phyloP scores from a whole-genome alignment of 345 rosid genomes.

The Hibiscus syriacus region DNA sequence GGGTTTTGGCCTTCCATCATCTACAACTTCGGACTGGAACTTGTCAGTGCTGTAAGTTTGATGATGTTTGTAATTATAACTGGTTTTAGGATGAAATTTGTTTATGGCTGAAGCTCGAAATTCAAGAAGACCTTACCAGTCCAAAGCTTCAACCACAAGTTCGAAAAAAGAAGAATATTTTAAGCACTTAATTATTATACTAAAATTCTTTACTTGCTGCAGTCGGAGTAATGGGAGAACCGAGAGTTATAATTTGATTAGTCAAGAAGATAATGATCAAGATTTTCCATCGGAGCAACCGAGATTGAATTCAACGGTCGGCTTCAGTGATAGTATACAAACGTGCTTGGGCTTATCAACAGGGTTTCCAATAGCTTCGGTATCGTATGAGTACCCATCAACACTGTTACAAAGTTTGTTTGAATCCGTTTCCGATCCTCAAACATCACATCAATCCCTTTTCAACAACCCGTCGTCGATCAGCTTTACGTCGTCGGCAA shows the following conservation, averaged over 20 bases:
- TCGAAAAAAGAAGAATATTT: background rate
- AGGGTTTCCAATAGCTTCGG: slow-evolving; percentile 18
- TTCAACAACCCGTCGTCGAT: too few species aligned
- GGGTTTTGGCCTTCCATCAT: slow-evolving; percentile 30
- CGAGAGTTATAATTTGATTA: too few species aligned
- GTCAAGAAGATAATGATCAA: slow-evolving; percentile 23
- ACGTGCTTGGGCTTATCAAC: slow-evolving; percentile 17
- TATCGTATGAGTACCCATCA: slow-evolving; percentile 32
- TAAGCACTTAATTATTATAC: background rate
- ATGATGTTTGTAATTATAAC: background rate
- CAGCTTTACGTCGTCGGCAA: slow-evolving; percentile 20
- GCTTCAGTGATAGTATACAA: slow-evolving; percentile 20
- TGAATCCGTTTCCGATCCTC: slow-evolving; percentile 28
- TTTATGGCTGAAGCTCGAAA: background rate
- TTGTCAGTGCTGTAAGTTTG: slow-evolving; percentile 45
- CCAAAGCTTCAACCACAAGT: slow-evolving; percentile 22
- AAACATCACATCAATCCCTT: slow-evolving; percentile 23
- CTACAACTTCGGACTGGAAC: slow-evolving; percentile 29
- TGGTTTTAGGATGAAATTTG: background rate
- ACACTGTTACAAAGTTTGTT: slow-evolving; percentile 34
- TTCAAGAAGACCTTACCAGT: background rate
- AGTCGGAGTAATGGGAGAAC: slow-evolving; percentile 22
- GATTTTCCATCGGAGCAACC: slow-evolving; percentile 21
- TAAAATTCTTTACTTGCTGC: background rate
- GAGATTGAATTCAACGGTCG: slow-evolving; percentile 11